Evolutionary conservation across 139 green algal species (phyloP).

Genomic region (Coccomyxa sp.): DNA sequence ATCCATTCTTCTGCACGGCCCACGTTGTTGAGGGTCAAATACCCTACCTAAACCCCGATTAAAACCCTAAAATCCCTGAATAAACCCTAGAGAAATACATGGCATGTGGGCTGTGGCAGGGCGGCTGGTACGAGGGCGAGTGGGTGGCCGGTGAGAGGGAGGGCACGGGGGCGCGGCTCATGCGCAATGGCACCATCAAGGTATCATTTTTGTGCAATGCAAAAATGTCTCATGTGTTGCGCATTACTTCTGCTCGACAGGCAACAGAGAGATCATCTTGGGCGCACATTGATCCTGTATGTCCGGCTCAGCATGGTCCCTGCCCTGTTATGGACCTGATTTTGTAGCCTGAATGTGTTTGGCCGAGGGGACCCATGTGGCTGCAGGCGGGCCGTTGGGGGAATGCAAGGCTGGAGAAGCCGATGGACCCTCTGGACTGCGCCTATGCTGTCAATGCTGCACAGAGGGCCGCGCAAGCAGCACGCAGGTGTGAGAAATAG

Average conservation of each 20-base stretch:
- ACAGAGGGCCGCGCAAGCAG: background rate
- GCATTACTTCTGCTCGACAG: background rate
- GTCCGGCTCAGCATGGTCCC: too few species aligned
- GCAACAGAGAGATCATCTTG: background rate
- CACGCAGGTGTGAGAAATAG: background rate
- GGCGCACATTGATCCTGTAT: too few species aligned
- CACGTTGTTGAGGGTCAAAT: too few species aligned
- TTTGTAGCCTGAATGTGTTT: too few species aligned
- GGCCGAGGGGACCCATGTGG: too few species aligned
- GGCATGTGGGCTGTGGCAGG: constrained; percentile 26
- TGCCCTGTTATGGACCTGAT: too few species aligned
- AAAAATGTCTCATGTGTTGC: too few species aligned
- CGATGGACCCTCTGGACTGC: background rate
- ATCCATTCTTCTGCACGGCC: too few species aligned
- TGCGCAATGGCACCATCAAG: constrained; percentile 57
- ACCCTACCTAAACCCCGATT: too few species aligned
- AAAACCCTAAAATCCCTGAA: background rate
- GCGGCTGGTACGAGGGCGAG: constrained; percentile 79
- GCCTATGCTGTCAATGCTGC: background rate
- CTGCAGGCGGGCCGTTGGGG: background rate
- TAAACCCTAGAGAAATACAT: background rate
- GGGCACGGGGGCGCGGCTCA: constrained; percentile 67
- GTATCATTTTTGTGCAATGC: constrained; percentile 1
- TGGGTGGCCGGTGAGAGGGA: constrained; percentile 59
- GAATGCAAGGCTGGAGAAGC: background rate